phyloP scores from a whole-genome alignment of 169 alveolate genomes.

The Cryptosporidium ubiquitum region DNA sequence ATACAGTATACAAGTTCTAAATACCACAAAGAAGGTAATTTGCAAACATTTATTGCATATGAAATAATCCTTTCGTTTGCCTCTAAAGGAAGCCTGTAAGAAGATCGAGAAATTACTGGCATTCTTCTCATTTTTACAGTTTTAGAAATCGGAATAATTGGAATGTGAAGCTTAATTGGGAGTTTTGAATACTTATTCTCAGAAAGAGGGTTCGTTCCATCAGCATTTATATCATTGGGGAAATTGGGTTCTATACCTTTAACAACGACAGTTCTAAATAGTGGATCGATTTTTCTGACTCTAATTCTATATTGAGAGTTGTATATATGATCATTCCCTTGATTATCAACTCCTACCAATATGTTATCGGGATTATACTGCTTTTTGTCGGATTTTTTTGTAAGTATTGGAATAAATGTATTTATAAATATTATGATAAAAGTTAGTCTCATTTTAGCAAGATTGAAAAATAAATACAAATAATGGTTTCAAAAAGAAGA shows the following conservation, averaged over 20 bases:
- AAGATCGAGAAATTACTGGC: slow-evolving; percentile 33
- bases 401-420: neutral
- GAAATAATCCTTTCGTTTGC: slow-evolving; percentile 29
- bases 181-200: slow-evolving; percentile 6
- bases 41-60: slow-evolving; percentile 30
- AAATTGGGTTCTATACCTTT: slow-evolving; percentile 67
- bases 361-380: slow-evolving; percentile 5
- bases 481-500: neutral
- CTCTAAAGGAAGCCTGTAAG: slow-evolving; percentile 53
- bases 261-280: slow-evolving; percentile 41
- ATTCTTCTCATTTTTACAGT: slow-evolving; percentile 9
- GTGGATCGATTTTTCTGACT: slow-evolving; percentile 58
- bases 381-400: neutral
- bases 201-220: slow-evolving; percentile 4
- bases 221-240: slow-evolving; percentile 68
- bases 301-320: slow-evolving; percentile 65
- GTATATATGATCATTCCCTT: neutral
- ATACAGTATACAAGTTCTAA: slow-evolving; percentile 44
- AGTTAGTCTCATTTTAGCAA: neutral
- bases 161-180: slow-evolving; percentile 47
- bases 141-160: slow-evolving; percentile 22
- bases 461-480: neutral
- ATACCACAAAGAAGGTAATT: slow-evolving; percentile 65
- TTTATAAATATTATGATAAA: neutral
- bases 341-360: slow-evolving; percentile 4